Conservation (phyloP, 2,329 filamentous ascomycete species). For the Camptophora hylomeconis region DNA sequence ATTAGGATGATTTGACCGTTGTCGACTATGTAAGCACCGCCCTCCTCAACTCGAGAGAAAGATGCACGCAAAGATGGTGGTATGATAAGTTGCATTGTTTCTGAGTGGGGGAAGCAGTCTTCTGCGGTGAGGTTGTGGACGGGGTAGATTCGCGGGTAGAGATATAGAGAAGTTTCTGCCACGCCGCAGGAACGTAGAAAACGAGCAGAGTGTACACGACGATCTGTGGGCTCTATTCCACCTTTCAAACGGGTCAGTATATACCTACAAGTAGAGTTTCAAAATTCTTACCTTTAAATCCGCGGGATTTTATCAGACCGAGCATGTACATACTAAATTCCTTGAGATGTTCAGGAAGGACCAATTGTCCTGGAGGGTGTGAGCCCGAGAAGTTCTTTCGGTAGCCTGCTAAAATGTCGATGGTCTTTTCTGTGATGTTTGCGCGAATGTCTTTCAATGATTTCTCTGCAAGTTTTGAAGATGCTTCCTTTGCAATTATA, state of each 20-base stretch:
- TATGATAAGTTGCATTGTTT: conserved; percentile 75
- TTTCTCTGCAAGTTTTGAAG: conserved; percentile 66
- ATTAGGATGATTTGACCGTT: conserved; percentile 86
- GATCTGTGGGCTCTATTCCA: conserved; percentile 78
- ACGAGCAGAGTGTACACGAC: conserved; percentile 80
- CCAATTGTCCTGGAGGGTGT: conserved; percentile 81
- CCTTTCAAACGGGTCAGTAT: conserved; percentile 29
- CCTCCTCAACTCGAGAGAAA: conserved; percentile 79
- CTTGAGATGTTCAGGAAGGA: conserved; percentile 89
- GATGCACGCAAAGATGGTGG: conserved; percentile 69
- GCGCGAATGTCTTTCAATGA: conserved; percentile 74
- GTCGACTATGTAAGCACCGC: conserved; percentile 87
- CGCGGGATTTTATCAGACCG: conserved; percentile 74
- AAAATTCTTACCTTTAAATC: conserved; percentile 55
- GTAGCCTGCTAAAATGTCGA: conserved; percentile 84
- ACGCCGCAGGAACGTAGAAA: conserved; percentile 81
- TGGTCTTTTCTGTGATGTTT: conserved; percentile 75
- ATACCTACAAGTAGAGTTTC: conserved; percentile 1
- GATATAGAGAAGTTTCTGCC: conserved; percentile 74
- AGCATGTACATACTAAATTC: conserved; percentile 96
- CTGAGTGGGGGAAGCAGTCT: conserved; percentile 80
- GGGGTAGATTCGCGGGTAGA: conserved; percentile 88
- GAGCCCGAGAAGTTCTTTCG: conserved; percentile 80
- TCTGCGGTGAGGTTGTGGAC: conserved; percentile 77
- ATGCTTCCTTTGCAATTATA: conserved; percentile 82